These are phyloP conservation scores for Xylaria sp. DNA, from an alignment of 2,329 filamentous ascomycete genomes.

Conservation along the genomic window DNA sequence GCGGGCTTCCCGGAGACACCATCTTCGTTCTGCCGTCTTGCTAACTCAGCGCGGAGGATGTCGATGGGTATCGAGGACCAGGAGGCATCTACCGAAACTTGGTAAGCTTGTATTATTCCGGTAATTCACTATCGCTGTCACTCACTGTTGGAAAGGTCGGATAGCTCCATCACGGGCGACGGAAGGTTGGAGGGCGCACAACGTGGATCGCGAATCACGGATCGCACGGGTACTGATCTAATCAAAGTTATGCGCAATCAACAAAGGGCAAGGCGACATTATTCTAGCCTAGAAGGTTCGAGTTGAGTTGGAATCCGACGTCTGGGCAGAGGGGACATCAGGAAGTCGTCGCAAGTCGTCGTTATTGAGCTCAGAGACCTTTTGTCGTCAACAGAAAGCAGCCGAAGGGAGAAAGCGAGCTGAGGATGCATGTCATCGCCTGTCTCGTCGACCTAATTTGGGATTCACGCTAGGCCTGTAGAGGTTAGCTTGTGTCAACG, in stretches of 20 bases:
- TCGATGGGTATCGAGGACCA: conserved; percentile 60
- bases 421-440: too few relatives aligned
- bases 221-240: background rate
- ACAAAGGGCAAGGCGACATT: conserved; percentile 8
- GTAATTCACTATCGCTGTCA: background rate
- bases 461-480: background rate
- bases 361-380: too few relatives aligned
- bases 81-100: conserved; percentile 39
- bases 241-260: background rate
- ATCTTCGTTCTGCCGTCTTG: conserved; percentile 48
- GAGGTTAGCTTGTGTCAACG: background rate
- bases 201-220: background rate
- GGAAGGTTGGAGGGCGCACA: too few relatives aligned
- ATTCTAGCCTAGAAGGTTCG: background rate
- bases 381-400: too few relatives aligned
- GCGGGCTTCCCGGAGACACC: conserved; percentile 49
- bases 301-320: background rate
- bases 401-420: too few relatives aligned
- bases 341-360: background rate
- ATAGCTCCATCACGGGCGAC: conserved; percentile 7
- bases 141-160: conserved; percentile 18
- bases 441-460: background rate
- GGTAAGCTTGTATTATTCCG: conserved; percentile 2
- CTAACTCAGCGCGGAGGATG: conserved; percentile 58
- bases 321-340: background rate